Percentiles rank a stretch among this genome's conserved stretches.
phyloP scores from a whole-genome alignment of 2,329 filamentous ascomycete genomes.

The Lachnellula occidentalis region DNA sequence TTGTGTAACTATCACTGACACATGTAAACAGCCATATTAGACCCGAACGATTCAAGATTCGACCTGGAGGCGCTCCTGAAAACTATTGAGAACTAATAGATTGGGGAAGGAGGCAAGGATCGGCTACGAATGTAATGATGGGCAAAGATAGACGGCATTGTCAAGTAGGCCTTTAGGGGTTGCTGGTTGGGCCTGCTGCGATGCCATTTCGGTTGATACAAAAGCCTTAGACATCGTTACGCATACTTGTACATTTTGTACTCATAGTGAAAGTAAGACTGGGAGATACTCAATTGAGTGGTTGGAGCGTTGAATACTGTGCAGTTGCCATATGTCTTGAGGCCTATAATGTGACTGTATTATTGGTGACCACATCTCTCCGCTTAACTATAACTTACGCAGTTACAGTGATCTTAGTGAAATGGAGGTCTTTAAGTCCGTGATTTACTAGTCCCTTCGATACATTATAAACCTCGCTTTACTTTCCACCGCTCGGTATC shows the following conservation, averaged over 20 bases:
- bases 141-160: slow-evolving; percentile 22
- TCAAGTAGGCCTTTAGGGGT: slow-evolving; percentile 10
- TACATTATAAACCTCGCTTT: neutral
- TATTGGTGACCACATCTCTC: too few relatives aligned
- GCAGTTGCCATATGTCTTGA: neutral
- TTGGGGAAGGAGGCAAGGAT: neutral
- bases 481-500: neutral
- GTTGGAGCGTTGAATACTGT: neutral
- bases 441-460: too few relatives aligned
- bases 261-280: slow-evolving; percentile 28
- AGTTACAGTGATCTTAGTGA: too few relatives aligned
- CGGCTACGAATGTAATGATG: slow-evolving; percentile 23
- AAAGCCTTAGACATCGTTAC: slow-evolving; percentile 31
- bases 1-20: neutral
- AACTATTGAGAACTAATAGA: slow-evolving; percentile 44
- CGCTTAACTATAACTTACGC: too few relatives aligned
- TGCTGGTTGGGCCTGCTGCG: slow-evolving; percentile 15
- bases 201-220: slow-evolving; percentile 25
- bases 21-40: slow-evolving; percentile 53
- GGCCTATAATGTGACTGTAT: too few relatives aligned
- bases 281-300: slow-evolving; percentile 6
- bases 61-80: slow-evolving; percentile 83
- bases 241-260: slow-evolving; percentile 34
- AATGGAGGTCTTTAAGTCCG: too few relatives aligned
- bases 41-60: slow-evolving; percentile 84